Evolutionary conservation across 352 stramenopile species (phyloP), one percentile per base, ranked within the genome.

Genomic region (Phytophthora citricola): DNA sequence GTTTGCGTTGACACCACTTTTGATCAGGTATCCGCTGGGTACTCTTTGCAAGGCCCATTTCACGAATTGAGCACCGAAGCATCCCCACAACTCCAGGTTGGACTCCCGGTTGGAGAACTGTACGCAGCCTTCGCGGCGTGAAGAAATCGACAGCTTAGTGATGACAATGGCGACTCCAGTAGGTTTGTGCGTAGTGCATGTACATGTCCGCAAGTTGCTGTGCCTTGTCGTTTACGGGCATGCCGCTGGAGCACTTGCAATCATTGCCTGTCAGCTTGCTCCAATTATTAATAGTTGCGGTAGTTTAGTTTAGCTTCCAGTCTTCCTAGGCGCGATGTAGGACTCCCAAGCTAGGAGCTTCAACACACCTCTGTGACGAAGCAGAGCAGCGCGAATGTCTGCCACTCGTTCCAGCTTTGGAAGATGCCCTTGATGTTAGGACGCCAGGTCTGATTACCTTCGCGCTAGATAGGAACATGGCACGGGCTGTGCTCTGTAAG

Each of bases 1-100:
- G 53, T 49, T 68, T 63, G 52, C 41, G 48, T 66, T 54, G 39
- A 52, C 29, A 45, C 48, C 31, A 60, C 20, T 22, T 6, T 24
- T 39, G 36, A 48, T 47, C 36, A 58, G 38, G 15, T 38, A 58
- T 58, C 50, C 34, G 32, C 40, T 39, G 50, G 24, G 24, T 15
- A 36, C 26, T 17, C 26, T 39, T 32, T 38, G 22, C 4, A 47
- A 36, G 38, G 38, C 51, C 51, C 51, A 58, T 58, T 58, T 48
- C 11, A 38, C 8, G 8, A 47, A 56, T 56, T 32, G 49, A 31
- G 49, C 24, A 22, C 8, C 36, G 14, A 43, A 43, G 38, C 38
- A 43, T 43, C 38, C 38, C 38, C 38, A 43, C 38, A 43, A n/a
- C 32, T 39, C 32, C 12, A 39, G 32, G 5, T 11, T 14, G 32